Base-by-base conservation (phyloP, 768 basidiomycete species). In the Leccinum incarnatum region DNA sequence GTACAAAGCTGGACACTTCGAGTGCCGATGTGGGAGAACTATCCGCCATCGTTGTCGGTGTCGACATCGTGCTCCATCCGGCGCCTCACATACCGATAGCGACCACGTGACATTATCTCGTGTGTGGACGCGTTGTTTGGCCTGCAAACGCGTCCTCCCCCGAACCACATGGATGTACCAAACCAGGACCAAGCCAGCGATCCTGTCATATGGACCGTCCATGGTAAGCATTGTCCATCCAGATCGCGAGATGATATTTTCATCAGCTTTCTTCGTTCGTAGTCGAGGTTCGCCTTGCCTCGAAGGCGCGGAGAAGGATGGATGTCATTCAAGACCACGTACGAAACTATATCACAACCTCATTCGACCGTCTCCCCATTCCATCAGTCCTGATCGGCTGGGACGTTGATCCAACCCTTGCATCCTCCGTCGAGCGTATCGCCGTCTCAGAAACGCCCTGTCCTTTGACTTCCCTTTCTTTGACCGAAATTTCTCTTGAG, bases 211-310 rank as follows among this genome's bases (percentile, higher is more conserved):
- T 89, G 88, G 88, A 81, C 83, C 1, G 82, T 89, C 2, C 90
- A 92, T 65, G 78, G 89, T 85, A 61, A 58, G 79, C 51, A 0
- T 14, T n/a, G 2, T 53, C 12, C 30, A 29, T 46, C n/a, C 5
- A 19, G 12, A 40, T 37, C 54, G 45, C 25, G 14, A 14, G 40
- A 37, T 45, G 14, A 27, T 23, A 2, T 15, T 54, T 55, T 56
- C 52, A 57, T 46, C 52, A 4, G 15, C 1, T 46, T 36, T 10
- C 12, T 55, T 48, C 17, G 36, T 47, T 29, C 30, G 36, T 61
- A 95, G 94, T 95, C 69, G 94, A 96, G 77, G 92, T 93, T 10
- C 86, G 92, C 52, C 78, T 95, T 29, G 79, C 83, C 46, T 75
- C 84, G 15, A 78, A 82, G 51, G 83, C 91, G 10, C 85, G 88